Base-by-base conservation (phyloP, 192 early-diverging fungal genomes). In the Umbelopsis isabellina region DNA sequence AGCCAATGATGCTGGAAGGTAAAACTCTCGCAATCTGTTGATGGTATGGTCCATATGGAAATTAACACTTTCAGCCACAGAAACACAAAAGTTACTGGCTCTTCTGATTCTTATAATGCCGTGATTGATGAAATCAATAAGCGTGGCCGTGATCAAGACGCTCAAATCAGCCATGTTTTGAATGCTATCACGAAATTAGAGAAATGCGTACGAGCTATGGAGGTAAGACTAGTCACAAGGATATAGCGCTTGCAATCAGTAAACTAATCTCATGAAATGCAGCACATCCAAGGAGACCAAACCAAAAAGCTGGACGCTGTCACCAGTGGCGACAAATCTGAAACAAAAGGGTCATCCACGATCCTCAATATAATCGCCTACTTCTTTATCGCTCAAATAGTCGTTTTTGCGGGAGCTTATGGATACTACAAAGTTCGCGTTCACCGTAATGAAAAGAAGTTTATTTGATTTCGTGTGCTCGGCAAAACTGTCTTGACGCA, bases 381-480 rank as follows among this genome's bases (percentile, higher is more conserved):
- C 27, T 72, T 72, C 18, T 47, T 71, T 30, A 37, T 73, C n/a
- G 46, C 55, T 33, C 77, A 79, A 35, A 64, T 49, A 15, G 15
- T 68, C 1, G 47, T 70, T 41, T 72, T 58, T 46, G 48, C 64
- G 20, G 77, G 65, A 0, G 69, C 18, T 2, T 79, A 74, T 49
- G 45, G 51, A 33, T 79, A 79, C 61, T 79, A 67, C 51, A 79
- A 79, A 48, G 21, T 71, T 21, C 72, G 77, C 12, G 66, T 79
- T 20, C 72, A 79, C 49, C 35, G 49, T 18, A 79, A 74, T 52
- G 66, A 74, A 21, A 79, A 79, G 55, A 79, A 79, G 46, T 79
- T 71, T 27, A 46, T 79, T 10, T 79, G 70, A 61, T 18, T 35
- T 10, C 6, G 10, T 41, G 1, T 41, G 37, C 6, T 41, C 5